Evolutionary conservation across 2,329 filamentous ascomycete species (phyloP).

Genomic region (Microdochium paspali): DNA sequence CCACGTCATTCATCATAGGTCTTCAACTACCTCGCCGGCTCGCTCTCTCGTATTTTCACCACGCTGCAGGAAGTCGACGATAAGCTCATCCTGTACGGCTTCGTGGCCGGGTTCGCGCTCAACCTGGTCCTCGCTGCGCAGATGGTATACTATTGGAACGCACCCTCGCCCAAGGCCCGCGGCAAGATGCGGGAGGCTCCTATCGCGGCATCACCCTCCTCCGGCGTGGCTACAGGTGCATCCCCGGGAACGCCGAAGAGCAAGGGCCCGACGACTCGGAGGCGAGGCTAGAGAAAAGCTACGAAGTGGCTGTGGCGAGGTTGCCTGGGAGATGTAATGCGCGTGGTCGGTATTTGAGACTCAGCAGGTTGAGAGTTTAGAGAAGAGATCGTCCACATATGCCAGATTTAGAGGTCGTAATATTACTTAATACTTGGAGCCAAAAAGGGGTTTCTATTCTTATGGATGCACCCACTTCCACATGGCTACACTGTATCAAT

Average conservation of each 20-base stretch:
- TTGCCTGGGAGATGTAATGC: too few relatives aligned
- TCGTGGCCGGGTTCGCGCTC: conserved; percentile 82
- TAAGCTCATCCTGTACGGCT: conserved; percentile 90
- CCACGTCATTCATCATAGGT: conserved; percentile 46
- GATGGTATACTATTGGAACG: conserved; percentile 97
- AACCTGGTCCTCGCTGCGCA: conserved; percentile 81
- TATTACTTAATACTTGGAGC: too few relatives aligned
- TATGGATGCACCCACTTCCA: too few relatives aligned
- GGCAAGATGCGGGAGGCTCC: conserved; percentile 27
- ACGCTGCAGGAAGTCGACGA: conserved; percentile 97
- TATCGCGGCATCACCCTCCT: conserved; percentile 11
- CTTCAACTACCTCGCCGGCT: conserved; percentile 94
- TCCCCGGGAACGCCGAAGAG: conserved; percentile 19
- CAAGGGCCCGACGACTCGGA: conserved; percentile 31
- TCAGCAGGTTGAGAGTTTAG: too few relatives aligned
- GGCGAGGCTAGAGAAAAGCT: conserved; percentile 23
- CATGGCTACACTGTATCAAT: too few relatives aligned
- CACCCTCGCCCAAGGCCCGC: conserved; percentile 34
- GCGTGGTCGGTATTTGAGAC: too few relatives aligned
- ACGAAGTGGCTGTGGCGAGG: too few relatives aligned
- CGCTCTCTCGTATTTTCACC: conserved; percentile 90
- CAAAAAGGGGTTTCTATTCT: too few relatives aligned
- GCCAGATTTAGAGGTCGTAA: too few relatives aligned
- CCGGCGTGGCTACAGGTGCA: conserved; percentile 11
- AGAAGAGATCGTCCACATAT: too few relatives aligned